Percentiles rank a stretch among this genome's conserved stretches.
Conservation (phyloP, 2,329 filamentous ascomycete genomes). For the Helotiales sp. region DNA sequence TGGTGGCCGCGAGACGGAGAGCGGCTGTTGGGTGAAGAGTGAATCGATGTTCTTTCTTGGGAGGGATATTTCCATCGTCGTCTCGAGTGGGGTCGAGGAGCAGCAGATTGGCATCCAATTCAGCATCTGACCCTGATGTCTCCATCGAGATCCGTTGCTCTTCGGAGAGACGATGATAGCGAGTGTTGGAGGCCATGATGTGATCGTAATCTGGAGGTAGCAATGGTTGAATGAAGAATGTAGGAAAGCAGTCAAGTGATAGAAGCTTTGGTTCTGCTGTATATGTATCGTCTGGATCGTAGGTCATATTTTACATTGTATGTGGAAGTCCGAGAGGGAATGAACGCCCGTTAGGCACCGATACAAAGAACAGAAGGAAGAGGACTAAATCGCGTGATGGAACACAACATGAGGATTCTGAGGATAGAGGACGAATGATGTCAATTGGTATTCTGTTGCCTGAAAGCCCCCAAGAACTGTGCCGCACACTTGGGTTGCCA, state of each 20-base stretch:
- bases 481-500: not conserved
- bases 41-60: not conserved
- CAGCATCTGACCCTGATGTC: not conserved
- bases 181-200: constrained; percentile 8
- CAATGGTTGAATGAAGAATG: not conserved
- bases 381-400: not conserved
- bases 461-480: constrained; percentile 1
- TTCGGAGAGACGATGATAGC: constrained; percentile 4
- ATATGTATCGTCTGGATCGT: constrained; percentile 8
- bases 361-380: not conserved
- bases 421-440: constrained; percentile 5
- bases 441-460: constrained; percentile 11
- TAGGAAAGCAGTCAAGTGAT: constrained; percentile 8
- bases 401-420: not conserved
- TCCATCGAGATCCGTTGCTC: constrained; percentile 1
- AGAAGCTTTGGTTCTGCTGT: constrained; percentile 11
- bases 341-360: constrained; percentile 3
- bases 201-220: constrained; percentile 8
- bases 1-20: not conserved
- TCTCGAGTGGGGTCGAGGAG: not conserved
- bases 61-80: not conserved
- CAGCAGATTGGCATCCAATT: not conserved
- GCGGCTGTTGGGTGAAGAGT: not conserved
- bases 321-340: constrained; percentile 1
- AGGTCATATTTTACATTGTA: constrained; percentile 12